phyloP scores from a whole-genome alignment of 306 rosid species.

The Lotus japonicus region DNA sequence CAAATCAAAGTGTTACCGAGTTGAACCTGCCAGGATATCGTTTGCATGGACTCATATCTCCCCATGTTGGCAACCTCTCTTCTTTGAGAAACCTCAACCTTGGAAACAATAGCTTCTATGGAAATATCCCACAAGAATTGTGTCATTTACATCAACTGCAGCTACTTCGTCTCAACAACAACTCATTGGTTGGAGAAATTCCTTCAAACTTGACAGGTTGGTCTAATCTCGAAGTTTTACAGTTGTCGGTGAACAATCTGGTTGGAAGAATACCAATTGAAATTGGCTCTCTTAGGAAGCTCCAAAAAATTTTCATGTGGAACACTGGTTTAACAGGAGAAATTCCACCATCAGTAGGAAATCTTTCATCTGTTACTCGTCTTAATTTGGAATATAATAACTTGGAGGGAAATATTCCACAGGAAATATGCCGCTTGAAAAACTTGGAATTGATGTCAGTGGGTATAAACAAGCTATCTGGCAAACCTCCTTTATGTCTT shows the following conservation, averaged over 20 bases:
- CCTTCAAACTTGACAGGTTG: slow-evolving; percentile 31
- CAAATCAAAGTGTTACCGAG: slow-evolving; percentile 22
- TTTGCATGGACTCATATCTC: slow-evolving; percentile 29
- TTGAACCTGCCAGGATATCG: neutral
- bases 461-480: neutral
- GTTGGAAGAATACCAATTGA: slow-evolving; percentile 8
- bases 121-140: slow-evolving; percentile 25
- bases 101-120: slow-evolving; percentile 3
- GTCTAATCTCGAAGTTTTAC: neutral
- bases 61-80: slow-evolving; percentile 35
- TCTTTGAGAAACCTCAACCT: slow-evolving; percentile 10
- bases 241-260: neutral
- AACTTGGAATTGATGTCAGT: neutral
- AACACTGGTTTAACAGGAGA: slow-evolving; percentile 20
- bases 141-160: slow-evolving; percentile 11
- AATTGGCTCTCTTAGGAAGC: slow-evolving; percentile 18
- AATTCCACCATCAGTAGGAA: slow-evolving; percentile 31
- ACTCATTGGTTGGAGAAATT: slow-evolving; percentile 28
- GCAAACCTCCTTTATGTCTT: slow-evolving; percentile 27
- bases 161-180: neutral
- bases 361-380: slow-evolving; percentile 2
- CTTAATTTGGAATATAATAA: neutral
- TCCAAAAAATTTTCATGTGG: neutral
- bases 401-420: slow-evolving; percentile 27
- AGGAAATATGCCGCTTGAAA: slow-evolving; percentile 5